Evolutionary conservation across 192 early-diverging fungal genomes (phyloP).

Genomic region (Coemansia sp.): DNA sequence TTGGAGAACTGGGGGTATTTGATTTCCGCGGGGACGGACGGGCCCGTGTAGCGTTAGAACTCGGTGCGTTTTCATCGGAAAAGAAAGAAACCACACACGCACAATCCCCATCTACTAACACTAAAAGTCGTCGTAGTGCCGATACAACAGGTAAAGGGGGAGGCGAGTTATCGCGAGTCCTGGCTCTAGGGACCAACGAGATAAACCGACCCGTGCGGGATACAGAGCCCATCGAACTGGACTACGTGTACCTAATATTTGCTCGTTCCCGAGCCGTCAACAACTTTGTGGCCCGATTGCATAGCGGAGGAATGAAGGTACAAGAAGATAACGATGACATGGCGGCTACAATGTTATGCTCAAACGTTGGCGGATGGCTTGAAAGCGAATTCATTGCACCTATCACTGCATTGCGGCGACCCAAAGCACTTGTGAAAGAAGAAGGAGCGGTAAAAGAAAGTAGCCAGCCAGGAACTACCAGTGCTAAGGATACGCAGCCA

Average conservation of each 20-base stretch:
- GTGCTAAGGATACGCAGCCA: constrained; percentile 8
- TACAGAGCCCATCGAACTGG: constrained; percentile 34
- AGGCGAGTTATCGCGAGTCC: constrained; percentile 3
- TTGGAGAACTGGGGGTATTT: constrained; percentile 49
- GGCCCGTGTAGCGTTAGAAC: constrained; percentile 39
- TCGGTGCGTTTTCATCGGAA: constrained; percentile 47
- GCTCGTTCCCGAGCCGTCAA: constrained; percentile 41
- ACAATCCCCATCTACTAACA: too few species aligned
- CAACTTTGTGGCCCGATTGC: constrained; percentile 46
- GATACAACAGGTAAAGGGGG: neutral
- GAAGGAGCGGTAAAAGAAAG: neutral
- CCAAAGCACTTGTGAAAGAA: constrained; percentile 5
- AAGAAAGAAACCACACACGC: constrained; percentile 18
- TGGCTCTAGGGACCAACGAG: constrained; percentile 10
- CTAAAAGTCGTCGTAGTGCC: too few species aligned
- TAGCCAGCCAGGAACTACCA: neutral
- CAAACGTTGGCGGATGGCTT: constrained; percentile 42
- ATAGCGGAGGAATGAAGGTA: constrained; percentile 3
- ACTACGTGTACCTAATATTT: constrained; percentile 51
- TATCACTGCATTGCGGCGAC: constrained; percentile 23
- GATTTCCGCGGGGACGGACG: constrained; percentile 49
- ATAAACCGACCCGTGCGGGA: constrained; percentile 22
- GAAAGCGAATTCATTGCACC: constrained; percentile 47
- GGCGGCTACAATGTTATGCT: constrained; percentile 22
- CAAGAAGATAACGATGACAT: constrained; percentile 3